Evolutionary conservation across 345 rosid genomes (phyloP).

Genomic region (Citrus glauca): DNA sequence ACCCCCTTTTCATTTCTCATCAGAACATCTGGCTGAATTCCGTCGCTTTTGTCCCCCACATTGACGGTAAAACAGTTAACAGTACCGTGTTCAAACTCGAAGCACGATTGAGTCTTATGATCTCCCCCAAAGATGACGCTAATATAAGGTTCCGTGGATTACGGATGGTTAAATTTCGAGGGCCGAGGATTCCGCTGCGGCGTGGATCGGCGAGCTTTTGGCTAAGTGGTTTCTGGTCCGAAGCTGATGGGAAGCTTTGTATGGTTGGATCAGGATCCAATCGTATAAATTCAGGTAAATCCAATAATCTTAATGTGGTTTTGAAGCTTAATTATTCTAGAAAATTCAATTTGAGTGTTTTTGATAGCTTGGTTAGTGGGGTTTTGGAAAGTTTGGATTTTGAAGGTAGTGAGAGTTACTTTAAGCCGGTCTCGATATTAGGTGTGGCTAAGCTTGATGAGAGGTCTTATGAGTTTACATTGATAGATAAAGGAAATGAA

Average conservation of each 20-base stretch:
- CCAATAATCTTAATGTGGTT: constrained; percentile 34
- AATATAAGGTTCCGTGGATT: constrained; percentile 15
- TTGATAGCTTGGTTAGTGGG: constrained; percentile 62
- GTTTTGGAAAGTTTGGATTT: constrained; percentile 44
- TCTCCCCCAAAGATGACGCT: constrained; percentile 9
- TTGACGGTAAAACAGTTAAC: constrained; percentile 15
- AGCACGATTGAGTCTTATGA: constrained; percentile 33
- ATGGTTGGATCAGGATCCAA: constrained; percentile 71
- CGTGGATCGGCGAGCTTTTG: constrained; percentile 30
- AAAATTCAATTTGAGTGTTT: constrained; percentile 31
- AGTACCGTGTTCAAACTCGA: constrained; percentile 29
- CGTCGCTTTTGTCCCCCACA: constrained; percentile 26
- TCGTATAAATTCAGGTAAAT: constrained; percentile 25
- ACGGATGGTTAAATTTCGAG: constrained; percentile 44
- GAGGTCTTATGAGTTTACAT: constrained; percentile 43
- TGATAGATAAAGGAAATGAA: constrained; percentile 34
- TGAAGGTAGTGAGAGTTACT: constrained; percentile 28
- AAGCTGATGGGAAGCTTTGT: constrained; percentile 69
- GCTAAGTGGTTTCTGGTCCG: constrained; percentile 69
- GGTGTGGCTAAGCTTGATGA: constrained; percentile 40
- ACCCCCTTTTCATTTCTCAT: constrained; percentile 21
- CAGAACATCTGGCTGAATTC: constrained; percentile 16
- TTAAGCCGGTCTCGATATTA: constrained; percentile 54
- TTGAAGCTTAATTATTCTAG: constrained; percentile 59
- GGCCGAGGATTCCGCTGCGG: constrained; percentile 42